Evolutionary conservation across 2,329 filamentous ascomycete species (phyloP), one percentile per base, ranked within the genome.

Genomic region (Arthrobotrys sphaeroides): DNA sequence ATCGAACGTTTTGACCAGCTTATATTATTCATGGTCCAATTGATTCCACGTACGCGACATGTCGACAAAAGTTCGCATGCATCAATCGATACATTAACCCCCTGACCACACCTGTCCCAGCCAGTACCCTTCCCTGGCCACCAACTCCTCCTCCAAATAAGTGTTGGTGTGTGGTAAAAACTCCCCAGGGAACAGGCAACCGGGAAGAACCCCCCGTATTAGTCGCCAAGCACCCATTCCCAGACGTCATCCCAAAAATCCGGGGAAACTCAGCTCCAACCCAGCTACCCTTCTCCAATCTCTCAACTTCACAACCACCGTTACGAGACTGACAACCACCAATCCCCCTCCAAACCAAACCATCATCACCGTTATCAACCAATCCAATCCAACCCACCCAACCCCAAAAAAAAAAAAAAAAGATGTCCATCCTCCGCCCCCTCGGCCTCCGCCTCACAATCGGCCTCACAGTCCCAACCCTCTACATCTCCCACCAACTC

Each of bases 401-500:
- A 28, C 24, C n/a, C n/a, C n/a, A n/a, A n/a, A n/a, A n/a, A n/a
- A 36, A 16, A 33, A 36, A 7, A 26, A 4, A 10, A 31, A 60
- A 6, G 42, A 74, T 74, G 70, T n/a, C 31, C 28, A 62, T 68
- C 61, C 55, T 74, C 33, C 62, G 61, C 18, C 62, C 68, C 57
- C n/a, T 65, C 31, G 60, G 68, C 22, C 62, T 61, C 43, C 70
- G 70, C 51, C 43, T 74, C 28, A 62, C 70, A 55, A 67, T 74
- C 26, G 62, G 53, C 31, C n/a, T 74, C 20, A 55, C 70, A 13
- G 55, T 68, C 18, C 70, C 70, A 2, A 59, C 70, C 33, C 53
- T 67, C 43, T 74, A 74, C 55, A 18, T 74, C 70, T 68, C 62
- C 53, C 67, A 65, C 42, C 70, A 74, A 40, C 31, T 74, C 61